phyloP scores from a whole-genome alignment of 1,139 yeast genomes.

The Yamadazyma pseudoaaseri region DNA sequence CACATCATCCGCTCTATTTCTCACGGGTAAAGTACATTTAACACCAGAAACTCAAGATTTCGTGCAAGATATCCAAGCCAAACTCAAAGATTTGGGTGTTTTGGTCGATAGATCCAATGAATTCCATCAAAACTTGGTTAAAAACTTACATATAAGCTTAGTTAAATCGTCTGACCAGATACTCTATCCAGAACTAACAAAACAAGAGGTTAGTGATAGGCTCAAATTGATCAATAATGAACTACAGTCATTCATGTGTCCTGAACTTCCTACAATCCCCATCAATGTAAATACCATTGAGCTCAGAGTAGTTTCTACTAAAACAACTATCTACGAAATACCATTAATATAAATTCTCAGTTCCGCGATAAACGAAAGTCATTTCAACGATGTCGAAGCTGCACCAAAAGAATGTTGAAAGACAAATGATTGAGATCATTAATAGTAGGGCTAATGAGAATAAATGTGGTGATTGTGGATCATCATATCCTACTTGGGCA shows the following conservation, averaged over 20 bases:
- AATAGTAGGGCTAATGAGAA: slow-evolving; percentile 45
- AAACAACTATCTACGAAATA: background rate
- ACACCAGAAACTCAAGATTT: slow-evolving; percentile 5
- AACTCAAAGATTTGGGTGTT: slow-evolving; percentile 6
- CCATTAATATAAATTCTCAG: background rate
- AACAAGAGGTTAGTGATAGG: background rate
- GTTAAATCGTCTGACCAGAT: slow-evolving; percentile 3
- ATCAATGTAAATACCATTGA: slow-evolving; percentile 1
- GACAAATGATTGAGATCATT: slow-evolving; percentile 43
- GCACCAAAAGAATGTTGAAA: slow-evolving; percentile 38
- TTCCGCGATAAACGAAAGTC: background rate
- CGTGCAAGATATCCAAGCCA: slow-evolving; percentile 3
- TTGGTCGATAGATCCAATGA: background rate
- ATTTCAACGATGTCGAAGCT: slow-evolving; percentile 25
- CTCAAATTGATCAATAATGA: slow-evolving; percentile 1
- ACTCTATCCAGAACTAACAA: background rate
- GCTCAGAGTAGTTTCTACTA: background rate
- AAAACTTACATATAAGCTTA: slow-evolving; percentile 2
- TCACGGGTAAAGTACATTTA: slow-evolving; percentile 6
- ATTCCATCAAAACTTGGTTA: background rate
- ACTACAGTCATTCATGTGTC: background rate
- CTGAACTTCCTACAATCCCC: slow-evolving; percentile 1
- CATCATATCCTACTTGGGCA: slow-evolving; percentile 61
- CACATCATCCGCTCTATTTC: slow-evolving; percentile 9
- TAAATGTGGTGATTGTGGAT: slow-evolving; percentile 73